Evolutionary conservation across 1,139 yeast genomes (phyloP), one percentile per base, ranked within the genome.

Genomic region (Candida frijolesensis): DNA sequence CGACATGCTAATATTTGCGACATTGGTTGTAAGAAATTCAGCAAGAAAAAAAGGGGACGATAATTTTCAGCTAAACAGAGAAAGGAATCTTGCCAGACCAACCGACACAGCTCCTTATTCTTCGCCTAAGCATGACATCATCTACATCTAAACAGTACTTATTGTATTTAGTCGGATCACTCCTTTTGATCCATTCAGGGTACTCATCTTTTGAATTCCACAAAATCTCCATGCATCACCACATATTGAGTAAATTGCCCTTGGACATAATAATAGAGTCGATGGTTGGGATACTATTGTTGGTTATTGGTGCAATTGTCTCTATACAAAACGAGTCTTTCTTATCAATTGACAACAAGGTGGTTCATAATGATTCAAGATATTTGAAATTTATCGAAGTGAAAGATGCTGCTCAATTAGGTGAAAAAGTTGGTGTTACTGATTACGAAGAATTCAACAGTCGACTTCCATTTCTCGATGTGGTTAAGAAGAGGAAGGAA

Each of bases 171-270:
- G 44, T 72, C 2, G 80, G 81, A 1, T 48, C 60, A n/a, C 47
- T 68, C 16, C 57, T 76, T 14, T 63, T 78, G 35, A 44, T 67
- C 11, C 84, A 81, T 58, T 71, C 83, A 3, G 81, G 78, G 2
- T 80, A 79, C 56, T 80, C 84, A 11, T 72, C 83, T 1, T 75
- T 74, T 57, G 84, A 80, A 57, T 71, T 74, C 60, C 79, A 77
- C 52, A 80, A 75, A 57, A 53, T 51, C n/a, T 45, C 56, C 12
- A 50, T 63, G 16, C 55, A 52, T 46, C 56, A 58, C 34, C 41
- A 34, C 25, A 18, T 11, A 19, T 50, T 50, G 49, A 45, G 57
- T 9, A 22, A 22, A 19, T 38, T 38, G 53, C 79, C 79, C 3
- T 50, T 60, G 8, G 83, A 80, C 56, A 66, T 80, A 3, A 56